These are phyloP conservation scores for Plantago ovata DNA, from an alignment of 257 asterid genomes.

Conservation along the genomic window DNA sequence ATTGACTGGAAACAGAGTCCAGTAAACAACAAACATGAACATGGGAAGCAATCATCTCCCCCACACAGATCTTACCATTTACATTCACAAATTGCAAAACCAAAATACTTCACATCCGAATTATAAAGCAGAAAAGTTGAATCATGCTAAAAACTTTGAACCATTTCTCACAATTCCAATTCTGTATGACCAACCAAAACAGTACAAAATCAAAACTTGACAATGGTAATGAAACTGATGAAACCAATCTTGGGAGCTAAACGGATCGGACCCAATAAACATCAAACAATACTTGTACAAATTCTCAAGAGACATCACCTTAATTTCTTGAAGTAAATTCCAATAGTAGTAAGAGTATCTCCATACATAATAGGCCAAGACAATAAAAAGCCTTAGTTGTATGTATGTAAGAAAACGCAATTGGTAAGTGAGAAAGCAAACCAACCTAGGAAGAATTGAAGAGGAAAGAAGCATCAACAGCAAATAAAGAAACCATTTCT, in stretches of 20 bases:
- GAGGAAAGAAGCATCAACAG: constrained; percentile 1
- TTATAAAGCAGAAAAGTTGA: not conserved
- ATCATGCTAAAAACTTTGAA: constrained; percentile 1
- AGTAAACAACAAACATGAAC: not conserved
- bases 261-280: no score
- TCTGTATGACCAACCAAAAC: not conserved
- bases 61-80: not conserved
- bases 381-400: not conserved
- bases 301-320: no score
- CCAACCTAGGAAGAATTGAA: constrained; percentile 35
- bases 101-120: not conserved
- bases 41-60: not conserved
- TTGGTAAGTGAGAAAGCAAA: constrained; percentile 19
- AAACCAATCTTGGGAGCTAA: no score
- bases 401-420: constrained; percentile 18
- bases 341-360: no score
- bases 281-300: no score
- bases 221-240: no score
- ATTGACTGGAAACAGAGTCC: not conserved
- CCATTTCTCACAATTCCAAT: constrained; percentile 7
- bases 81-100: not conserved
- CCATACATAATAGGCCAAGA: constrained; percentile 12
- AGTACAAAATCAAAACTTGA: no score
- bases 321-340: no score
- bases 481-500: constrained; percentile 23